A percentile compares a stretch with the other conserved stretches of the same genome.
These are phyloP conservation scores for Filobasidium wieringae DNA, from an alignment of 768 basidiomycete genomes.

Conservation along the genomic window DNA sequence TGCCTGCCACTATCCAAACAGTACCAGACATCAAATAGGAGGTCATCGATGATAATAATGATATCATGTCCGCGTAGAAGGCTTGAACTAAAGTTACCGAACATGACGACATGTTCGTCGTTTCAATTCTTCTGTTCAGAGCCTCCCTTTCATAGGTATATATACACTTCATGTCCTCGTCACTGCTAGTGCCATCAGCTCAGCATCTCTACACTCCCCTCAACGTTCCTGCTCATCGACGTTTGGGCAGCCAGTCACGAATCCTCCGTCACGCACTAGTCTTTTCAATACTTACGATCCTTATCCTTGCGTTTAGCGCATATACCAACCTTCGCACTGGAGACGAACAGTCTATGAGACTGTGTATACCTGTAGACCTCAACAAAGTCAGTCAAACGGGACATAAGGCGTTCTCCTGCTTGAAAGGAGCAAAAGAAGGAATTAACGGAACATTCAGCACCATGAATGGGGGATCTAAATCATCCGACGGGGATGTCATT, in stretches of 20 bases:
- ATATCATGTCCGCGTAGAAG: no score
- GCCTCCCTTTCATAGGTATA: no score
- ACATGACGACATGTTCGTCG: no score
- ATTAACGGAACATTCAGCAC: not conserved
- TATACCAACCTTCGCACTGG: not conserved
- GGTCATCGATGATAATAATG: no score
- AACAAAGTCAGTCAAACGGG: slow-evolving; percentile 18
- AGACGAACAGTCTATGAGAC: slow-evolving; percentile 22
- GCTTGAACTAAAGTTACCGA: no score
- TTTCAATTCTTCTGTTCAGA: no score
- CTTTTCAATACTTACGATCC: not conserved
- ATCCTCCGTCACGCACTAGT: not conserved
- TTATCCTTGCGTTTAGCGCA: slow-evolving; percentile 3
- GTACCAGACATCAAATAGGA: no score
- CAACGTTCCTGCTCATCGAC: not conserved
- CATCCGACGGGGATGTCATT: no score
- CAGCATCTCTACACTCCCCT: not conserved
- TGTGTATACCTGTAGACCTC: slow-evolving; percentile 30
- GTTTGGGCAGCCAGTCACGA: not conserved
- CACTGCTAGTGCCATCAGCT: no score
- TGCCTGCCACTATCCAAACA: no score
- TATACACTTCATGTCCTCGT: no score
- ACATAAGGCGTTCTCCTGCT: slow-evolving; percentile 22
- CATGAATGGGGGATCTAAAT: not conserved
- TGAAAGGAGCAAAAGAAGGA: not conserved